Evolutionary conservation across 768 basidiomycete genomes (phyloP).

Genomic region (Russula brevipes): DNA sequence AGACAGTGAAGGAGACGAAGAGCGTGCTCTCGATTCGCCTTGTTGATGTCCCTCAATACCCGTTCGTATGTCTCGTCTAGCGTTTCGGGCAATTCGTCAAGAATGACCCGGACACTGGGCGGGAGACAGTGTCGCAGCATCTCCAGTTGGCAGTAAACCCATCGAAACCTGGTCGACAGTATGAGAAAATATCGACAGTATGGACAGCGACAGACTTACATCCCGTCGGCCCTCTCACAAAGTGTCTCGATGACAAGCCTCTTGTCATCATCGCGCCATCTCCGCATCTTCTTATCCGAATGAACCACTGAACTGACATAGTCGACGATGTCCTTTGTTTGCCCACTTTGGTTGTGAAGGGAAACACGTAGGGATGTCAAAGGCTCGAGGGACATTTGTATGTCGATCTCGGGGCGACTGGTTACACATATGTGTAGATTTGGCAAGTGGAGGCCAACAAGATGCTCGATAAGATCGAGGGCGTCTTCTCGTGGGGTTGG

Average conservation of each 20-base stretch:
- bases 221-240: neutral
- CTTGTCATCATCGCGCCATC: constrained; percentile 8
- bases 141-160: neutral
- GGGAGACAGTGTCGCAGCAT: neutral
- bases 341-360: constrained; percentile 1
- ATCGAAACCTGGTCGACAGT: neutral
- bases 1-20: constrained; percentile 14
- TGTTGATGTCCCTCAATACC: neutral
- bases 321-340: neutral
- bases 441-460: neutral
- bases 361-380: neutral
- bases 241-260: neutral
- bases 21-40: neutral
- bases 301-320: neutral
- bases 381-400: neutral
- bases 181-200: neutral
- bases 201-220: neutral
- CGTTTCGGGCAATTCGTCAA: neutral
- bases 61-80: neutral
- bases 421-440: neutral
- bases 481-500: neutral
- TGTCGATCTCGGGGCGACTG: neutral
- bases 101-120: neutral
- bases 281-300: constrained; percentile 1
- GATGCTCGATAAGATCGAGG: neutral